Evolutionary conservation across 768 basidiomycete species (phyloP), one percentile per base, ranked within the genome.

Genomic region (Pulveroboletus sp.): DNA sequence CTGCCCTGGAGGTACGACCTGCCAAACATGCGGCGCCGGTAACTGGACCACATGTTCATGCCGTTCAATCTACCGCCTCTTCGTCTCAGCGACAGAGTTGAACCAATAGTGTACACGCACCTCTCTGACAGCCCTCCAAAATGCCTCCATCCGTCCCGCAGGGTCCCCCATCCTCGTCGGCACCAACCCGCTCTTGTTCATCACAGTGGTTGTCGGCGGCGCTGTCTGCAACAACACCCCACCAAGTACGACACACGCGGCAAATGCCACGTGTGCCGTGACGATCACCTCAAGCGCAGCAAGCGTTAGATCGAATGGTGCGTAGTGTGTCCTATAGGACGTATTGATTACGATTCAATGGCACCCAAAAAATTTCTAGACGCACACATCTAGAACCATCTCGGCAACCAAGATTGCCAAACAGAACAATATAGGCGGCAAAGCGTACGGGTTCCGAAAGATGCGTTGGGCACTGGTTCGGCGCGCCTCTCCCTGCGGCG

Each of bases 171-270:
- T 47, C 4, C 53, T 49, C 1, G 31, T 27, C 2, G 54, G 49
- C 17, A 35, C 46, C 21, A 52, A 32, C 8, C 54, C 59, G 7
- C 62, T 50, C 13, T 44, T 60, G 10, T n/a, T 52, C 24, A 45
- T 32, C 2, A 49, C 57, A 2, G 52, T 7, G n/a, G 43, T 33
- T 48, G 58, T 59, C 37, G 74, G 70, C 3, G 94, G 94, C 0
- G 92, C 81, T 0, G 97, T 98, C 68, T 98, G 97, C 13, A 98
- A 67, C 2, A 99, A 73, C 2, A 93, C 85, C 7, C 85, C 82
- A 2, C 92, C 95, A 12, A 95, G 86, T 0, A 90, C 80, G 11
- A 85, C 75, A 34, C 85, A 91, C 0, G 94, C 87, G 2, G 85
- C 81, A 64, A 94, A 95, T 0, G 97, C 88, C 20, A 94, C 76